Conservation (phyloP, 2,329 filamentous ascomycete genomes). For the Aspergillus ruber region DNA sequence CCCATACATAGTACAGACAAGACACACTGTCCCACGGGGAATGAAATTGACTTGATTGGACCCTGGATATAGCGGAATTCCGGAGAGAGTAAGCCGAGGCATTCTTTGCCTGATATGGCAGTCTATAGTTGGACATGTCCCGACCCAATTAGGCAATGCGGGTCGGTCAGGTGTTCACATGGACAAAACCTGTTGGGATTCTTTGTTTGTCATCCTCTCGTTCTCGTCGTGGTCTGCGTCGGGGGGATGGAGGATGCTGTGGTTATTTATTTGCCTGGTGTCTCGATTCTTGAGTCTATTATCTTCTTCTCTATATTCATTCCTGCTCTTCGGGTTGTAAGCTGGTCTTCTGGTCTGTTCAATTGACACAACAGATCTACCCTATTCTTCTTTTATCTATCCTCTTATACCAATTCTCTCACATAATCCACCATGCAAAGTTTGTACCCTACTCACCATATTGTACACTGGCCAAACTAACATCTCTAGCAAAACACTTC, state of each 20-base stretch:
- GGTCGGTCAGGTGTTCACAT: background rate
- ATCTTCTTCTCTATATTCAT: background rate
- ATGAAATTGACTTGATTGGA: no score
- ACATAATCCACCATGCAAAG: constrained; percentile 27
- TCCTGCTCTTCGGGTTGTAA: background rate
- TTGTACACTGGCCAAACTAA: constrained; percentile 6
- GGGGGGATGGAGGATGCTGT: background rate
- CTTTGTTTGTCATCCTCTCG: background rate
- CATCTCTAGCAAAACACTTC: constrained; percentile 65
- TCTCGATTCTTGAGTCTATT: background rate
- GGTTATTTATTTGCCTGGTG: background rate
- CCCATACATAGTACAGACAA: background rate
- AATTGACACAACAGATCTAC: background rate
- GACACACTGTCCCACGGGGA: no score
- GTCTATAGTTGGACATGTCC: background rate
- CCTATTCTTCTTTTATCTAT: background rate
- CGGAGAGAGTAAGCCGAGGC: background rate
- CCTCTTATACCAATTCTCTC: background rate
- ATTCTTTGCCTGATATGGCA: background rate
- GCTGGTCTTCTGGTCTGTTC: background rate
- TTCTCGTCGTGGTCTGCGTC: background rate
- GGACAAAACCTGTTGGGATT: constrained; percentile 1
- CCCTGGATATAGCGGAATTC: background rate
- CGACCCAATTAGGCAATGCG: background rate
- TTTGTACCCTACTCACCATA: constrained; percentile 15